These are phyloP conservation scores for Pyrenochaeta sp. DNA, from an alignment of 2,329 filamentous ascomycete species.

Conservation along the genomic window DNA sequence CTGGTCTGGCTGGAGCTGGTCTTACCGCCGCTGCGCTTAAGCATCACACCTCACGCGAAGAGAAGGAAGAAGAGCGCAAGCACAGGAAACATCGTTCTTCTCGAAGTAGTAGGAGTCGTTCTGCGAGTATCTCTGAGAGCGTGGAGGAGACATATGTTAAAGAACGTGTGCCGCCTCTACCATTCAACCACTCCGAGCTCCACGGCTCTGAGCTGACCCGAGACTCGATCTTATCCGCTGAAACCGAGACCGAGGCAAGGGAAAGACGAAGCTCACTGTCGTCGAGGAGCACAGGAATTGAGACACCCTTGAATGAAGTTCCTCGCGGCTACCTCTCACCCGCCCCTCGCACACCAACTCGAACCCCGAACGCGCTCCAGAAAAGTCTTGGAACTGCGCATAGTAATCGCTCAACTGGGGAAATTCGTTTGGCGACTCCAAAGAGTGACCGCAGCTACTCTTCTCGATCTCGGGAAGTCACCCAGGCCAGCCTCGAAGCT, in stretches of 20 bases:
- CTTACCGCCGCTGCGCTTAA: conserved; percentile 69
- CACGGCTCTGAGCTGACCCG: conserved; percentile 82
- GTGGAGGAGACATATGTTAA: conserved; percentile 60
- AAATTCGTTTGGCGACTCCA: conserved; percentile 57
- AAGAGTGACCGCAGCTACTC: conserved; percentile 58
- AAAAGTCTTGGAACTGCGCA: conserved; percentile 73
- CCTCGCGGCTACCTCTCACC: conserved; percentile 68
- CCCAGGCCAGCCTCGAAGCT: conserved; percentile 34
- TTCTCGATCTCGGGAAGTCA: conserved; percentile 34
- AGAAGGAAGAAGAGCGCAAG: conserved; percentile 52
- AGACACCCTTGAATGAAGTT: conserved; percentile 70
- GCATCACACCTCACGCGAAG: conserved; percentile 70
- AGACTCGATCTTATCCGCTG: conserved; percentile 84
- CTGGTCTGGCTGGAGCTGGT: conserved; percentile 62
- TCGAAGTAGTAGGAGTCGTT: conserved; percentile 61
- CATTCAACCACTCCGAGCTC: conserved; percentile 80
- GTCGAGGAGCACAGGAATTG: conserved; percentile 59
- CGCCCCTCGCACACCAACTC: conserved; percentile 68
- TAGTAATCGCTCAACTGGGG: conserved; percentile 62
- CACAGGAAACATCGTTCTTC: conserved; percentile 58
- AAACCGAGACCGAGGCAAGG: conserved; percentile 72
- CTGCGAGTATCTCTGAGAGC: conserved; percentile 62
- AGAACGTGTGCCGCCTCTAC: conserved; percentile 78
- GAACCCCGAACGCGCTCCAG: conserved; percentile 65
- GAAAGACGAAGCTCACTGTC: conserved; percentile 66